A percentile compares a stretch with the other conserved stretches of the same genome.
phyloP scores from a whole-genome alignment of 169 alveolate genomes.

The Cryptosporidium felis region DNA sequence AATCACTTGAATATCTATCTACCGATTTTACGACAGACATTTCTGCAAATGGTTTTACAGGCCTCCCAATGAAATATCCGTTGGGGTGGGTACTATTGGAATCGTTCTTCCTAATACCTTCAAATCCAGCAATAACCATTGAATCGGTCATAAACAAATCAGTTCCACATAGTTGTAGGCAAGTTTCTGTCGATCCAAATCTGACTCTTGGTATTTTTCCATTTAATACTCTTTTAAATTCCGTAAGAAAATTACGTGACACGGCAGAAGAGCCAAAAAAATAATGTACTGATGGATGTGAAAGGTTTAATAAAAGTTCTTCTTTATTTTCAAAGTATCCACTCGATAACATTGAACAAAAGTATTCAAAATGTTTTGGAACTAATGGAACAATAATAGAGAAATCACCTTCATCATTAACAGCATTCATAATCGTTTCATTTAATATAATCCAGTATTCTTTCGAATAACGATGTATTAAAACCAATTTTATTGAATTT shows the following conservation, averaged over 20 bases:
- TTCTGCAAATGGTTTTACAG: constrained; percentile 73
- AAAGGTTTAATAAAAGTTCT: constrained; percentile 2
- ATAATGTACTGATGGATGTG: constrained; percentile 30
- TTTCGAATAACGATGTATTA: constrained; percentile 30
- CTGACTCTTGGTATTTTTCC: constrained; percentile 75
- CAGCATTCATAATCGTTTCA: not conserved
- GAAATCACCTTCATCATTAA: not conserved
- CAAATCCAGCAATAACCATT: not conserved
- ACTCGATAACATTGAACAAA: constrained; percentile 4
- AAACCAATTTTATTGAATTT: constrained; percentile 12
- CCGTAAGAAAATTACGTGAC: constrained; percentile 15
- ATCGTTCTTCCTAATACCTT: not conserved
- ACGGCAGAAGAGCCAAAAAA: constrained; percentile 70
- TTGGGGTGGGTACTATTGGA: not conserved
- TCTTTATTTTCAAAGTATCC: not conserved
- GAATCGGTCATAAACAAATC: constrained; percentile 10
- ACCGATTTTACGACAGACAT: constrained; percentile 67
- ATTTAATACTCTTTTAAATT: constrained; percentile 23
- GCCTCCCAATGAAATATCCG: constrained; percentile 76
- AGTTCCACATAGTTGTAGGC: constrained; percentile 73
- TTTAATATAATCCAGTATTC: constrained; percentile 14
- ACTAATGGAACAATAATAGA: constrained; percentile 28
- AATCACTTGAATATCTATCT: constrained; percentile 17
- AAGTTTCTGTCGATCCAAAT: constrained; percentile 78
- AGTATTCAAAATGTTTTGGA: constrained; percentile 65